Evolutionary conservation across 169 alveolate species (phyloP), one percentile per base, ranked within the genome.

Genomic region (Plasmodium berghei): DNA sequence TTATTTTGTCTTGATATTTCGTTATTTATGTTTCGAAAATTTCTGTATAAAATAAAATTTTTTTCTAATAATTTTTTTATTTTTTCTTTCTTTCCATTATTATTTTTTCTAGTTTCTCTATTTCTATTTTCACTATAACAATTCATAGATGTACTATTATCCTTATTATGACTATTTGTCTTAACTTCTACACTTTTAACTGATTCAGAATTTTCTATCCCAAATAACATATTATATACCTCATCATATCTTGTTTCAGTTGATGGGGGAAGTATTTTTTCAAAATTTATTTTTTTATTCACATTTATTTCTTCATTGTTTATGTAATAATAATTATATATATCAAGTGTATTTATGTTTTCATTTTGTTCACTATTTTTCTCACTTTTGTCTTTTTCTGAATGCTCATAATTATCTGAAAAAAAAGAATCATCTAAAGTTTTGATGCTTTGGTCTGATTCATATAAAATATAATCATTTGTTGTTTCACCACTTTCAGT

Each of bases 1-100:
- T 69, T 70, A n/a, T 83, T 69, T 24, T 83, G 90, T 83, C 86
- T 5, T 26, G 90, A 69, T 18, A 83, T 24, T 69, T 83, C 90
- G 20, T 67, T 72, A 10, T 83, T 83, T 56, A 83, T 52, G 55
- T 83, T 83, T 83, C 70, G 67, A 69, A 83, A 83, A 56, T 66
- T 83, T 62, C 90, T 52, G 26, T 83, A 83, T 71, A 83, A 34
- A 9, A 40, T 56, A 8, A 83, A 54, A 69, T 83, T 83, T 12
- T 28, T 66, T 66, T 80, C 45, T 28, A 80, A 42, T 24, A 24
- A 67, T 20, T 9, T 3, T 5, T 62, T 70, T 5, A 67, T 69
- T 40, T 58, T 26, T 14, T 56, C 48, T 6, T n/a, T 49, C 18
- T 18, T 22, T 22, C 24, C 66, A 2, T 20, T 14, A 14, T 42